phyloP scores from a whole-genome alignment of 768 basidiomycete genomes.

The Phlegmacium glaucopus region DNA sequence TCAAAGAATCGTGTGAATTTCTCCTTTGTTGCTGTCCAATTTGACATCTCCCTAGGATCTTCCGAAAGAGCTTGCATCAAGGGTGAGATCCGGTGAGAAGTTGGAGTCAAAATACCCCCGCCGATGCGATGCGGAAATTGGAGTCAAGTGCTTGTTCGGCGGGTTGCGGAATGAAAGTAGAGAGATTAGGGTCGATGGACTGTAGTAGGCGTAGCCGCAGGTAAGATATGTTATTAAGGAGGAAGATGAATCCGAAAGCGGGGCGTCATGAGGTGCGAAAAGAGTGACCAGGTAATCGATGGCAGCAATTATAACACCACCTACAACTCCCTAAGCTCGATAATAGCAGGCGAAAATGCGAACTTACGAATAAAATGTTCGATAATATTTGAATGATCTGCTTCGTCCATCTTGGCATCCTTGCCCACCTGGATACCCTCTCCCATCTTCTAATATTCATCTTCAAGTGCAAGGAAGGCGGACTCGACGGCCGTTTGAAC shows the following conservation, averaged over 20 bases:
- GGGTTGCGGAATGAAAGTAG: conserved; percentile 54
- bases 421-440: conserved; percentile 64
- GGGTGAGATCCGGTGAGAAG: conserved; percentile 73
- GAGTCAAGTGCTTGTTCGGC: conserved; percentile 64
- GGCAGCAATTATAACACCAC: conserved; percentile 67
- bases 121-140: conserved; percentile 76
- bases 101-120: conserved; percentile 82
- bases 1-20: conserved; percentile 83
- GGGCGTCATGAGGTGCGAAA: conserved; percentile 55
- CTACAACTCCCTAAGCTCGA: conserved; percentile 30
- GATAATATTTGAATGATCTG: no score
- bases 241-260: conserved; percentile 69
- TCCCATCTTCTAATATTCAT: conserved; percentile 93
- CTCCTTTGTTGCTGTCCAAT: conserved; percentile 69
- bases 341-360: not conserved
- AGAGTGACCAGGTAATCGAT: conserved; percentile 58
- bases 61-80: conserved; percentile 66
- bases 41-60: conserved; percentile 57
- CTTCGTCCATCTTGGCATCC: conserved; percentile 38
- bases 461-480: conserved; percentile 67
- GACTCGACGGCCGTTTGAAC: conserved; percentile 68
- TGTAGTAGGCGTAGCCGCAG: conserved; percentile 58
- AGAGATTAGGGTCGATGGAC: conserved; percentile 44
- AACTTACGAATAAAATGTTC: conserved; percentile 73
- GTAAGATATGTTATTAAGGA: conserved; percentile 78